phyloP scores from a whole-genome alignment of 2,329 filamentous ascomycete genomes.

The Cyclaneusma minus region DNA sequence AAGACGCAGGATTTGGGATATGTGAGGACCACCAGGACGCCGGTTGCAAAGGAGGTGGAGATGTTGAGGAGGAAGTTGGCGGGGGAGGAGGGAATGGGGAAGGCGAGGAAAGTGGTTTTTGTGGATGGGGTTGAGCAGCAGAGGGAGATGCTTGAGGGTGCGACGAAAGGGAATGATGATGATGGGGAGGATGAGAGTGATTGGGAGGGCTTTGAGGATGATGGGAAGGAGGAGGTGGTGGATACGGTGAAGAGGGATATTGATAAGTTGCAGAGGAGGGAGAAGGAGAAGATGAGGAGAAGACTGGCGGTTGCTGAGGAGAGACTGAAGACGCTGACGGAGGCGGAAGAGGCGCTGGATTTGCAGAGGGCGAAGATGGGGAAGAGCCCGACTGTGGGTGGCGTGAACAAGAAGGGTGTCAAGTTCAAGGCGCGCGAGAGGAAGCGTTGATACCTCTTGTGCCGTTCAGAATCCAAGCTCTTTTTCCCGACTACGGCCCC shows the following conservation, averaged over 20 bases:
- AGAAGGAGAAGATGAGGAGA: conserved; percentile 31
- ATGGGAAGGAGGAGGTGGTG: conserved; percentile 6
- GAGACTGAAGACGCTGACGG: conserved; percentile 36
- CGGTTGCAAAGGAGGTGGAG: conserved; percentile 40
- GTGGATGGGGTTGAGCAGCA: conserved; percentile 15
- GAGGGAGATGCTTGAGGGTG: conserved; percentile 7
- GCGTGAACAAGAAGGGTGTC: conserved; percentile 41
- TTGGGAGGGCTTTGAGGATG: conserved; percentile 1
- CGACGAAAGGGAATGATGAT: conserved; percentile 17
- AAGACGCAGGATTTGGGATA: conserved; percentile 58
- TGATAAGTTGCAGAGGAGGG: conserved; percentile 25
- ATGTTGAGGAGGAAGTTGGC: conserved; percentile 37
- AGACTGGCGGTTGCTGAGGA: conserved; percentile 34
- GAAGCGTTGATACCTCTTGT: no score
- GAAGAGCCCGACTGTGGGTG: conserved; percentile 45
- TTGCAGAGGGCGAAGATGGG: conserved; percentile 47
- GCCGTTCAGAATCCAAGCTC: no score
- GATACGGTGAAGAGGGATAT: conserved; percentile 13
- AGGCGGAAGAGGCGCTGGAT: conserved; percentile 40
- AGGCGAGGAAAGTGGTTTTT: conserved; percentile 20
- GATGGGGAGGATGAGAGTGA: conserved; percentile 21
- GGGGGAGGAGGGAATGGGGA: conserved; percentile 16
- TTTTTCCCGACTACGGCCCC: no score
- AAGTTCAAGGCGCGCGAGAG: conserved; percentile 47
- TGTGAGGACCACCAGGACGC: conserved; percentile 44